phyloP scores from a whole-genome alignment of 257 asterid species.

The Solanum pinnatisectum region DNA sequence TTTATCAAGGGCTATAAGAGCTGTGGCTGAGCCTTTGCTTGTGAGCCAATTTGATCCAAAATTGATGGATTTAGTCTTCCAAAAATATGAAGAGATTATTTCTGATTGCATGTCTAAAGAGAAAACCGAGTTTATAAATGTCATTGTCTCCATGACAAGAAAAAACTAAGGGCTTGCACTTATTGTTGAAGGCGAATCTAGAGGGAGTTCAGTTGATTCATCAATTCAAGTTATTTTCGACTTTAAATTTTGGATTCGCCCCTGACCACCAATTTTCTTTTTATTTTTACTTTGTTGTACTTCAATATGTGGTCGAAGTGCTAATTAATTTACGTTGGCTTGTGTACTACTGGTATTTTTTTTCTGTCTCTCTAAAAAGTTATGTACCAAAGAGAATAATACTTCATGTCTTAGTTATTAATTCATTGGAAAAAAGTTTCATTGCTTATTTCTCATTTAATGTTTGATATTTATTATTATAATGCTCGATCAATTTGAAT shows the following conservation, averaged over 20 bases:
- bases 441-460: too few relatives aligned
- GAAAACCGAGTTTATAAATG: conserved; percentile 3
- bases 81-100: conserved; percentile 13
- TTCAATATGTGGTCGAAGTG: not conserved
- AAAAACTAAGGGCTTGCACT: not conserved
- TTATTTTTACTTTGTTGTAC: not conserved
- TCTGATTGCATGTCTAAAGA: conserved; percentile 10
- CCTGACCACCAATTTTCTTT: fast-evolving
- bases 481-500: too few relatives aligned
- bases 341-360: not conserved
- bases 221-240: not conserved
- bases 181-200: fast-evolving
- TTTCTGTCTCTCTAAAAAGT: not conserved
- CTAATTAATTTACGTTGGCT: not conserved
- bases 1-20: conserved; percentile 47
- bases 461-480: too few relatives aligned
- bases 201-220: not conserved
- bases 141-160: not conserved
- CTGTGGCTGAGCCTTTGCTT: conserved; percentile 59
- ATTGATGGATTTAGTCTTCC: conserved; percentile 32
- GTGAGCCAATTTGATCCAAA: conserved; percentile 38
- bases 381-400: too few relatives aligned
- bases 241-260: not conserved
- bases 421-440: too few relatives aligned
- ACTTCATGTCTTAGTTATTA: too few relatives aligned